Conservation (phyloP, 2,329 filamentous ascomycete species). For the Fusarium sp. region DNA sequence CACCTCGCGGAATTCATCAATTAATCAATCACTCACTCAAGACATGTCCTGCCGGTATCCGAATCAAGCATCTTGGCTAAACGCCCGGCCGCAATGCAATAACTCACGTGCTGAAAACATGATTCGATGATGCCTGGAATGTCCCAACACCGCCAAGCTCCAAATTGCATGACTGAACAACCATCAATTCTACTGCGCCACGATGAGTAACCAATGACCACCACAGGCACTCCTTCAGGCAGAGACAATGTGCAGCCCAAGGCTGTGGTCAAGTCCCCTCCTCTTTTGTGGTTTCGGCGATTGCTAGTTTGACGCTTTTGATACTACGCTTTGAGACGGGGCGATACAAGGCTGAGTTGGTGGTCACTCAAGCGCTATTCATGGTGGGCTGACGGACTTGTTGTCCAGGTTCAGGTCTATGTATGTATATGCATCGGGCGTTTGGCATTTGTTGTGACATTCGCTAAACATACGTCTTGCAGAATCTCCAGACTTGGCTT, state of each 20-base stretch:
- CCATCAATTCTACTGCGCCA: constrained; percentile 15
- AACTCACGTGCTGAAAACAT: background rate
- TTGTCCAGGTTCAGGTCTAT: background rate
- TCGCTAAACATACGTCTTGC: background rate
- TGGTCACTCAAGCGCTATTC: background rate
- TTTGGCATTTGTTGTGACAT: background rate
- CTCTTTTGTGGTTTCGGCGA: background rate
- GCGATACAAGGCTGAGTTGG: constrained; percentile 26
- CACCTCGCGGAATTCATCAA: background rate
- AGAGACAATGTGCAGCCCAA: constrained; percentile 21
- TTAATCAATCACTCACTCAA: background rate
- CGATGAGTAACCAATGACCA: constrained; percentile 1
- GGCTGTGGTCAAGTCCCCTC: background rate
- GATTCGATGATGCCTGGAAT: constrained; percentile 6
- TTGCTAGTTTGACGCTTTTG: background rate
- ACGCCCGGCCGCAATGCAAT: constrained; percentile 18
- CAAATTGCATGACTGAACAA: constrained; percentile 11
- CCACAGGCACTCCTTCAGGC: background rate
- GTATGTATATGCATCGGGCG: constrained; percentile 11
- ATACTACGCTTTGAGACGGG: background rate
- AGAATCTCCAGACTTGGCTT: background rate
- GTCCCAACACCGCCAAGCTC: constrained; percentile 13
- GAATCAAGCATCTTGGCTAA: constrained; percentile 11
- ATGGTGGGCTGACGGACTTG: constrained; percentile 28
- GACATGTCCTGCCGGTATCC: constrained; percentile 22